Evolutionary conservation across 140 eudicot species (phyloP).

Genomic region (Erigeron philadelphicus): DNA sequence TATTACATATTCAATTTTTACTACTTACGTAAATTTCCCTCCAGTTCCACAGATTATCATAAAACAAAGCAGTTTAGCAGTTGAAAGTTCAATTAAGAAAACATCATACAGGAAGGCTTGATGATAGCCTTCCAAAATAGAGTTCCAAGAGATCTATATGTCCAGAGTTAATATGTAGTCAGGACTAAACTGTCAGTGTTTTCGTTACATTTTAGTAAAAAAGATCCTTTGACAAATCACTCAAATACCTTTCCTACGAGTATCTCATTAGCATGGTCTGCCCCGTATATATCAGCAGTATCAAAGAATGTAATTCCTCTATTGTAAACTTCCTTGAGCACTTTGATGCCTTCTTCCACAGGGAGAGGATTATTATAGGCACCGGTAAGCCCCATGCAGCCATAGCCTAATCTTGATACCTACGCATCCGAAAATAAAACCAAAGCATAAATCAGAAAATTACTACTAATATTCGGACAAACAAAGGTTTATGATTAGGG

Average conservation of each 20-base stretch:
- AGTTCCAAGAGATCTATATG: not conserved
- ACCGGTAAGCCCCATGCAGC: conserved; percentile 61
- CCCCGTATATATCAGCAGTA: conserved; percentile 57
- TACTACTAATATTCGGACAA: not conserved
- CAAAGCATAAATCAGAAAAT: conserved; percentile 3
- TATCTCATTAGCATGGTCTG: conserved; percentile 41
- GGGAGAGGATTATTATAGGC: conserved; percentile 42
- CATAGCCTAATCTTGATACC: conserved; percentile 68
- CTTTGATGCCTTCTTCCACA: conserved; percentile 36
- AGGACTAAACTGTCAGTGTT: not conserved
- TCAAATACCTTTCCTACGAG: conserved; percentile 48
- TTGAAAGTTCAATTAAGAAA: not conserved
- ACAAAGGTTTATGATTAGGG: too few species aligned
- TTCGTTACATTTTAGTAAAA: too few species aligned
- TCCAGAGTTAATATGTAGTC: not conserved
- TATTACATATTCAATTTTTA: not conserved
- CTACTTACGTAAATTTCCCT: not conserved
- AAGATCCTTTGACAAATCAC: not conserved
- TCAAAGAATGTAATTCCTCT: conserved; percentile 63
- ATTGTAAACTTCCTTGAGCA: conserved; percentile 45
- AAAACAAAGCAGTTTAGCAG: not conserved
- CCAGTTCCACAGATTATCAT: not conserved
- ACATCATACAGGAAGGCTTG: not conserved
- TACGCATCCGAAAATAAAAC: conserved; percentile 3
- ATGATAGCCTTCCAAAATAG: not conserved